Evolutionary conservation across 2,329 filamentous ascomycete species (phyloP), one percentile per base, ranked within the genome.

Genomic region (Xylaria multiplex): DNA sequence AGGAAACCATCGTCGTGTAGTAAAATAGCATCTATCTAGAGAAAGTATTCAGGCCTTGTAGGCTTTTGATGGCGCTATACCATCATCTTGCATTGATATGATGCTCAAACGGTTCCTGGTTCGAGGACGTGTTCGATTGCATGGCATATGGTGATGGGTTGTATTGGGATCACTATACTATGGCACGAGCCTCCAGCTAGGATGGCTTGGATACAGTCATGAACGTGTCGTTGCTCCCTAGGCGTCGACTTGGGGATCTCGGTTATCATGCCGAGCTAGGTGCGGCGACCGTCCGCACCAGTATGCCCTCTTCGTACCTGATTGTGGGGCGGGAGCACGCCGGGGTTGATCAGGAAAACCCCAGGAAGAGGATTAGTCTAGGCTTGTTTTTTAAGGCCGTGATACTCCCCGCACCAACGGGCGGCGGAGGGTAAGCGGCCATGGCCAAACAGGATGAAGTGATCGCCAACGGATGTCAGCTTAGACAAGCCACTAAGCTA

Each of bases 401-500:
- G 35, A 57, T 54, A 30, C 54, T 30, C 55, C 58, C 49, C 27
- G 49, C 45, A 59, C 48, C 43, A 52, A 58, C 57, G 53, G 54
- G 62, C 35, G 16, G 42, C 72, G 71, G 71, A 72, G 67, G 68
- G 68, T 73, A 70, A 60, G 58, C 40, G 49, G 59, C 58, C 59
- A 65, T 65, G 48, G 54, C 65, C 57, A 65, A 58, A 58, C 52
- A 65, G 58, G 62, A 65, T 62, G 65, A 40, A 54, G 57, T 43
- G 62, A 62, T 61, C 52, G 48, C 57, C 65, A 40, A 62, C 59
- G 16, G 27, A 67, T 58, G 55, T 37, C 50, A 43, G 54, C 30
- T 24, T 43, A 8, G 32, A 14, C 53, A 42, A 55, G 37, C 62
- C 53, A 55, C 42, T 50, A 22, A 35, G 40, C 48, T 43, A 30